Evolutionary conservation across 768 basidiomycete genomes (phyloP), one percentile per base, ranked within the genome.

Genomic region (Strobilomyces dryophilus): DNA sequence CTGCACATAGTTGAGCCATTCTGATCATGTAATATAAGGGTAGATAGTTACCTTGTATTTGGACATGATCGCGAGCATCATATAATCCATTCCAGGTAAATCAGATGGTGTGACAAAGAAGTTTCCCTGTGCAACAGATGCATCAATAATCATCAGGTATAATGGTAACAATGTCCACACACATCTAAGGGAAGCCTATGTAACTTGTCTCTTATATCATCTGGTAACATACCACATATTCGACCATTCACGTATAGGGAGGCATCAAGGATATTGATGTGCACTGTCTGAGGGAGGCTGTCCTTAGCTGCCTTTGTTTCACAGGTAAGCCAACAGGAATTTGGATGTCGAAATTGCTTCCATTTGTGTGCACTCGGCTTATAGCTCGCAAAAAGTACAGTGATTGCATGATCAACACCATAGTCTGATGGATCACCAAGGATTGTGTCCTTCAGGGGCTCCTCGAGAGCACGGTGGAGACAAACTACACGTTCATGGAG

Each of bases 401-500:
- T 12, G 8, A 61, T 20, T 2, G 62, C 62, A 8, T 39, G 44
- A 39, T 63, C 61, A 8, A 63, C 20, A 2, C 59, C 56, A 4
- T 51, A 43, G 40, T 50, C 35, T 17, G 49, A 40, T 1, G 17
- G 12, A 21, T 54, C 49, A 0, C 42, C 31, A 0, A 51, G 24
- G 7, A 53, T 56, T 2, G 8, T 18, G 31, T 41, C 21, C 1
- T 39, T 31, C 35, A 59, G 12, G 4, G 51, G 12, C 0, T 37
- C 27, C 45, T 69, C 61, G 11, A 71, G 18, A 12, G 41, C 37
- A 12, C 57, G 48, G 7, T 66, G 57, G 8, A 69, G 45, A 29
- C 65, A 61, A n/a, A 49, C 35, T 71, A 61, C 8, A 24, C 67
- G 59, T 15, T 59, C 44, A 14, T 62, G 41, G 15, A 62, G n/a